Base-by-base conservation (phyloP, 2,329 filamentous ascomycete species). In the Cucurbitaria berberidis region DNA sequence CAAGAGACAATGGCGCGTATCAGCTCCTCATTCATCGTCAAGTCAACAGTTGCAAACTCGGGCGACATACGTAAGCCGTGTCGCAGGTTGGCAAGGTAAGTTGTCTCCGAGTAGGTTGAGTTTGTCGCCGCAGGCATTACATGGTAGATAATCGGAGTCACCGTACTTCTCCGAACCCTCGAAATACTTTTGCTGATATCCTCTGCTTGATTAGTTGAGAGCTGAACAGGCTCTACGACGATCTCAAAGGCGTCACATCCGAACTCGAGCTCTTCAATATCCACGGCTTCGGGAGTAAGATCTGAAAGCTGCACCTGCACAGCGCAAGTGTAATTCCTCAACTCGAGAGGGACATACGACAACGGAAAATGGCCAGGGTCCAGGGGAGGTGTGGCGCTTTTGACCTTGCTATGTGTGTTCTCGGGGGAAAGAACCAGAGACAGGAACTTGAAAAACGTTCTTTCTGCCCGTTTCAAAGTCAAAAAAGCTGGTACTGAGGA, bases 361-460 rank as follows among this genome's bases (percentile, higher is more conserved):
- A 90, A 73, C 0, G 87, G 87, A 57, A 88, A 89, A 45, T 63
- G 53, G 0, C 85, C 84, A 1, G 84, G 84, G 53, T 87, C 84
- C 53, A 85, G 80, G 16, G 84, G 83, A 0, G 81, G 81, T 9
- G 83, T 50, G 21, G 51, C 46, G 35, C 53, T 58, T 32, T 56
- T 55, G n/a, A 50, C 30, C 16, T 48, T 54, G 15, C 58, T 54
- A 9, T 59, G 53, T 3, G 52, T 82, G 5, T 81, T 77, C 2
- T 80, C 79, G 15, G 77, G 75, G 0, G 84, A 78, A 1, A 84
- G 81, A 11, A 88, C 78, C 18, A 87, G 78, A 0, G 84, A 84
- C 10, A 90, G 75, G 49, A 90, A 88, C 48, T 86, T 86, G 42
- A 89, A 78, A 53, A 90, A 89, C 51, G 89, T 86, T 34, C 85